Percentiles rank a stretch among this genome's conserved stretches.
Conservation (phyloP, 345 rosid species). For the Lenwebbia sp. region DNA sequence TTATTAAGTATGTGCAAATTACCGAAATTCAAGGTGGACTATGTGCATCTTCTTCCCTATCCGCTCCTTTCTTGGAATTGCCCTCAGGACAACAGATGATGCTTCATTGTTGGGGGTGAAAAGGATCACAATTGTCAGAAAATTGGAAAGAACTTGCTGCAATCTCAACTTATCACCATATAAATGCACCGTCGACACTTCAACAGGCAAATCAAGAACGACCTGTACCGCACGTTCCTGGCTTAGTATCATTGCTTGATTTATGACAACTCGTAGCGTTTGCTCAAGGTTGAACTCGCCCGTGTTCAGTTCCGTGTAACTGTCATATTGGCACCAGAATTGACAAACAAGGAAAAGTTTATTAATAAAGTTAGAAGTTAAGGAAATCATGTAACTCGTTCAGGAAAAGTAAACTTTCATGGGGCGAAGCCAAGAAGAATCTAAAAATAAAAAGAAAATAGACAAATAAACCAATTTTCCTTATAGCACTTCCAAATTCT, state of each 20-base stretch:
- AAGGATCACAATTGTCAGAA: slow-evolving; percentile 38
- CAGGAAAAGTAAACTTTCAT: neutral
- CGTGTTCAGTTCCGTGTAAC: slow-evolving; percentile 43
- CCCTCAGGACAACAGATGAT: slow-evolving; percentile 39
- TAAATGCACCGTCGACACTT: slow-evolving; percentile 37
- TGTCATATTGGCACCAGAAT: slow-evolving; percentile 7
- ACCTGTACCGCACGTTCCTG: slow-evolving; percentile 45
- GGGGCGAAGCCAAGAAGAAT: neutral
- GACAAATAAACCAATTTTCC: neutral
- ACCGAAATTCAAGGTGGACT: slow-evolving; percentile 71
- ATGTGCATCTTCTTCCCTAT: slow-evolving; percentile 51
- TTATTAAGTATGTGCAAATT: neutral
- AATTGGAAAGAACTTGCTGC: slow-evolving; percentile 73
- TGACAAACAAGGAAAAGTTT: neutral
- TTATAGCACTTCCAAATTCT: neutral
- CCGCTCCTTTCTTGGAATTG: slow-evolving; percentile 31
- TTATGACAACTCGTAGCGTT: slow-evolving; percentile 40
- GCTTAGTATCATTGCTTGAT: slow-evolving; percentile 54
- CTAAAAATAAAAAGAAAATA: neutral
- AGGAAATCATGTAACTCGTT: neutral
- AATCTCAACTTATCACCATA: slow-evolving; percentile 71
- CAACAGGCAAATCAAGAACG: slow-evolving; percentile 35
- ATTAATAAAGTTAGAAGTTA: neutral
- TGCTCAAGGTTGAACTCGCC: slow-evolving; percentile 55
- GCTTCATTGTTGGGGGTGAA: slow-evolving; percentile 51